Percentiles rank a stretch among this genome's conserved stretches.
Conservation (phyloP, 1,284 basidiomycete species). For the Puccinia hordei region DNA sequence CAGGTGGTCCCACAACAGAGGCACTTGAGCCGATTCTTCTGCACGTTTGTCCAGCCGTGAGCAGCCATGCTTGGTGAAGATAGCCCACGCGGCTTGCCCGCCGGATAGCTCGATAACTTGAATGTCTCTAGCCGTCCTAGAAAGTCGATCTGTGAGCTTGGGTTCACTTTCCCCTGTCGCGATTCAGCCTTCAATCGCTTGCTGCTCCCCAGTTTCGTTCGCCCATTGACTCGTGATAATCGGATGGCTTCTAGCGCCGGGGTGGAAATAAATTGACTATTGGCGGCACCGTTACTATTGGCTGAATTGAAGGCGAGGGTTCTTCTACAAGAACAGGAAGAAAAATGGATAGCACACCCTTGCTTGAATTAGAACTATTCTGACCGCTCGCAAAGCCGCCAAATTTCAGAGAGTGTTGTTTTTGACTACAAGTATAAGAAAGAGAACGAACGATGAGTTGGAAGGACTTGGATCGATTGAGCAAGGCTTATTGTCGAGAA, state of each 20-base stretch:
- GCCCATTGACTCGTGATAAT: neutral
- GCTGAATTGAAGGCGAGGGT: neutral
- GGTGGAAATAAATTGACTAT: slow-evolving; percentile 19
- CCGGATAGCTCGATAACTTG: slow-evolving; percentile 40
- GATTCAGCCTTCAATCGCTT: slow-evolving; percentile 4
- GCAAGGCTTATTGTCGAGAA: neutral
- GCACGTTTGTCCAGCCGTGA: slow-evolving; percentile 33
- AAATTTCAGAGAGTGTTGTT: too few species aligned
- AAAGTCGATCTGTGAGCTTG: slow-evolving; percentile 18
- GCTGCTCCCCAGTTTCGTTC: neutral
- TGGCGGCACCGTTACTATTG: too few species aligned
- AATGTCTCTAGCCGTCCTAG: slow-evolving; percentile 20
- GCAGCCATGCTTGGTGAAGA: slow-evolving; percentile 33
- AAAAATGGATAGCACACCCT: neutral
- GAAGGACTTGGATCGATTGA: neutral
- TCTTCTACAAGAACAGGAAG: too few species aligned
- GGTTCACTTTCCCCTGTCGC: neutral
- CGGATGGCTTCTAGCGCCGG: slow-evolving; percentile 42
- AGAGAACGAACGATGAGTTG: neutral
- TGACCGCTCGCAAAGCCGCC: neutral
- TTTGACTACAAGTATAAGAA: neutral
- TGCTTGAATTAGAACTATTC: too few species aligned
- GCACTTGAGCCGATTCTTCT: slow-evolving; percentile 40
- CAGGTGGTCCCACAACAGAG: slow-evolving; percentile 18
- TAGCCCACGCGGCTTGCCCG: slow-evolving; percentile 22